A percentile compares a stretch with the other conserved stretches of the same genome.
Conservation (phyloP, 495 filamentous ascomycete genomes). For the Penicillium daleae region DNA sequence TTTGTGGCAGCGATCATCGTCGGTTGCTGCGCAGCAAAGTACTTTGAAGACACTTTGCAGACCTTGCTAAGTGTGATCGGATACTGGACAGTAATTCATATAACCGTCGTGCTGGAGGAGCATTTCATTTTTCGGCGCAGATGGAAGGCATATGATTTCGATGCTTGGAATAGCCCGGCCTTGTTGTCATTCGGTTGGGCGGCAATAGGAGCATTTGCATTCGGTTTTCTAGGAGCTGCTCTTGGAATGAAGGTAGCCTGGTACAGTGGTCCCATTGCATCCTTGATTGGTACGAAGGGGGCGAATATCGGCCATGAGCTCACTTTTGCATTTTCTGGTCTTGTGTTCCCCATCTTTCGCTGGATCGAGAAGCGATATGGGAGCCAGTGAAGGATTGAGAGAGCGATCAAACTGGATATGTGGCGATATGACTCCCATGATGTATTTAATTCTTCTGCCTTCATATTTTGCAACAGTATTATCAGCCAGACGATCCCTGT, state of each 20-base stretch:
- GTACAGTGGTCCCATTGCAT: constrained; percentile 68
- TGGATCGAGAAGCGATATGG: constrained; percentile 29
- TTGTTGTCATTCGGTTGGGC: constrained; percentile 67
- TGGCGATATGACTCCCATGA: not conserved
- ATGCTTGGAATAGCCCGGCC: constrained; percentile 55
- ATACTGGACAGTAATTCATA: constrained; percentile 79
- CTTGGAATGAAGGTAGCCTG: constrained; percentile 73
- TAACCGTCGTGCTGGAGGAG: constrained; percentile 64
- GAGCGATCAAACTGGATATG: too few relatives aligned
- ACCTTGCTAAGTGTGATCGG: constrained; percentile 41
- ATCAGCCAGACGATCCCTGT: constrained; percentile 15
- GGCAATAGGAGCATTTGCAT: constrained; percentile 61
- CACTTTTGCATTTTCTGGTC: constrained; percentile 39
- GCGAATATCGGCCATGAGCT: constrained; percentile 74
- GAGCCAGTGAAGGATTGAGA: constrained; percentile 2
- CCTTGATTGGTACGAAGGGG: constrained; percentile 57
- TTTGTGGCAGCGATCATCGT: constrained; percentile 28
- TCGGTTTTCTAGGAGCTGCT: constrained; percentile 67
- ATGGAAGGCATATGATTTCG: constrained; percentile 58
- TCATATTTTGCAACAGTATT: not conserved
- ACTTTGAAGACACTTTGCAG: constrained; percentile 31
- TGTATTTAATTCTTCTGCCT: not conserved
- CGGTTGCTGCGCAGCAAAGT: constrained; percentile 31
- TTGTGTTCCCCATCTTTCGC: constrained; percentile 27
- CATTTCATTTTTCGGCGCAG: constrained; percentile 70